Conservation (phyloP, 2,329 filamentous ascomycete species). For the Neofusicoccum kwambonambiense region DNA sequence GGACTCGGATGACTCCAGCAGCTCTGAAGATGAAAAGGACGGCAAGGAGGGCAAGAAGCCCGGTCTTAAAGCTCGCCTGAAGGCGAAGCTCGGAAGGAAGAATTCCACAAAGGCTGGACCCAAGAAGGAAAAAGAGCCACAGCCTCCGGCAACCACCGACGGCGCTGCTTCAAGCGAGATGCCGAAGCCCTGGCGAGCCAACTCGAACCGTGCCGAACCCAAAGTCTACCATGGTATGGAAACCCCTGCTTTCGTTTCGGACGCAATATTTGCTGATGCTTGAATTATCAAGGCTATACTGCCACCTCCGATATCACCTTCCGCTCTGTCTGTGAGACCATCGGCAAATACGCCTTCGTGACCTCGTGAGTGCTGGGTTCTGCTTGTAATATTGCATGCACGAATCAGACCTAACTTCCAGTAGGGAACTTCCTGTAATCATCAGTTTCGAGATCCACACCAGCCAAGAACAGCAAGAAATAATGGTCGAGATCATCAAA, state of each 20-base stretch:
- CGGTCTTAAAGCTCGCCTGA: conserved; percentile 19
- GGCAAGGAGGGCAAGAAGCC: conserved; percentile 25
- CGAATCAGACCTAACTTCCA: neutral
- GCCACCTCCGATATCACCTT: conserved; percentile 84
- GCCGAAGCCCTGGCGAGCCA: conserved; percentile 33
- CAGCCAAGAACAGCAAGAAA: conserved; percentile 75
- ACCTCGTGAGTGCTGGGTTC: conserved; percentile 42
- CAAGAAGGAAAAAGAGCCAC: conserved; percentile 23
- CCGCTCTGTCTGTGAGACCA: conserved; percentile 77
- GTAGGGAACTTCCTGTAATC: conserved; percentile 71
- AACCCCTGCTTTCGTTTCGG: neutral
- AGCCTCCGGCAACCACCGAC: conserved; percentile 4
- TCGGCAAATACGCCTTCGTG: conserved; percentile 75
- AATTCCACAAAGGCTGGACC: conserved; percentile 36
- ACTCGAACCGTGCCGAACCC: conserved; percentile 57
- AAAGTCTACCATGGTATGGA: conserved; percentile 71
- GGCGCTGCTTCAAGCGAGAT: conserved; percentile 20
- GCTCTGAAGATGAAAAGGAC: conserved; percentile 29
- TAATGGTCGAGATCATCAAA: conserved; percentile 93
- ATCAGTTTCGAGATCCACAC: conserved; percentile 92
- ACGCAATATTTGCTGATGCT: neutral
- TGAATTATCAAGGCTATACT: conserved; percentile 57
- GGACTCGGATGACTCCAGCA: conserved; percentile 34
- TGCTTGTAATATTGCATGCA: neutral
- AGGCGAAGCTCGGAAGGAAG: conserved; percentile 34